Base-by-base conservation (phyloP, 495 filamentous ascomycete genomes). In the Cetradonia linearis region DNA sequence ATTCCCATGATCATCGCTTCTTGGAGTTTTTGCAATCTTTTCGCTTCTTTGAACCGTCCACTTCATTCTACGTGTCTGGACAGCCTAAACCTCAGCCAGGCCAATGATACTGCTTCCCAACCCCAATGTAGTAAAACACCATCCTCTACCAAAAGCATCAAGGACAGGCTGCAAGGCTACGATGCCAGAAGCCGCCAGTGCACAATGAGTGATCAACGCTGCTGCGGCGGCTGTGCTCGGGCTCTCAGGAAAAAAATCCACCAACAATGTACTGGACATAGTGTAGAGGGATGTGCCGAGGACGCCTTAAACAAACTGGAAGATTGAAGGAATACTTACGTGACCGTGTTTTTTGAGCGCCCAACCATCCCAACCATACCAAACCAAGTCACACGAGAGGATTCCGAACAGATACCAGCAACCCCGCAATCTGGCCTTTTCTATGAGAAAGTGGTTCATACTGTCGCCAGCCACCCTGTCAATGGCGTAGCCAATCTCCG, bases 321-420 rank as follows among this genome's bases (percentile, higher is more conserved):
- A 61, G 0, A 85, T 71, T 0, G 86, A 68, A 1, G 78, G 80
- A 0, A 74, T 78, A 1, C 72, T 74, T 0, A 84, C 66, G 47
- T 72, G 73, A 0, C 73, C 70, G 55, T 73, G 70, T 30, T 66
- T 63, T 27, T 81, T 66, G 1, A 86, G 60, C 3, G 77, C 74
- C 83, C 84, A 87, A 23, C 79, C 84, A 56, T 80, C 86, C 2
- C 74, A 74, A 86, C 2, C 74, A 74, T 33, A 81, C 72, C 9
- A 78, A 70, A 1, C 72, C 70, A 3, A 61, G 1, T 73, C 70
- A 4, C 62, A 62, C 2, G 74, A 63, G 18, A 36, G 53, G 11
- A 59, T 57, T 2, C 28, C 20, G 13, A 66, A 59, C 9, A 64
- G 16, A 31, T 52, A 56, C 23, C 38, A 61, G 11, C 52, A 63